These are phyloP conservation scores for Haematococcus lacustris DNA, from an alignment of 139 green algal species.

Conservation along the genomic window DNA sequence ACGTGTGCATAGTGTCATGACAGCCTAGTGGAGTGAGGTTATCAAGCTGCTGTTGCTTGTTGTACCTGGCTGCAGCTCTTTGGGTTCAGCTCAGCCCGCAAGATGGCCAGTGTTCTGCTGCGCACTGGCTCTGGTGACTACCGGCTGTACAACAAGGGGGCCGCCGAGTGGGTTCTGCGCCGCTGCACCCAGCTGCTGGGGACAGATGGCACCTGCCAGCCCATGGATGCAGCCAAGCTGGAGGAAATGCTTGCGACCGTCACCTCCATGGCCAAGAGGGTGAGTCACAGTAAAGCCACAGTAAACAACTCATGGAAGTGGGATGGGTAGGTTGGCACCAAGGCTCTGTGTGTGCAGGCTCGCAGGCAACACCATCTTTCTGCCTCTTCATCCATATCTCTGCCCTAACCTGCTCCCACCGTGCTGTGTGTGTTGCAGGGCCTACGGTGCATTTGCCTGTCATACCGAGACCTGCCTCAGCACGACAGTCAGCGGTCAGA, in stretches of 20 bases:
- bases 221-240: constrained; percentile 36
- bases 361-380: too few relatives aligned
- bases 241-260: constrained; percentile 39
- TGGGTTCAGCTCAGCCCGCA: constrained; percentile 62
- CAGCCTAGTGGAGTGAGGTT: too few relatives aligned
- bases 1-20: too few relatives aligned
- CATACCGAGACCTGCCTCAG: constrained; percentile 49
- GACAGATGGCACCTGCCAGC: constrained; percentile 40
- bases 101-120: constrained; percentile 84
- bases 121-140: constrained; percentile 19
- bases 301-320: too few relatives aligned
- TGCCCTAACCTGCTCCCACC: too few relatives aligned
- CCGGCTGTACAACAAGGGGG: constrained; percentile 89
- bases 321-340: too few relatives aligned
- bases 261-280: constrained; percentile 24
- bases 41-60: not conserved
- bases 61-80: constrained; percentile 11
- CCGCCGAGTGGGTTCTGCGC: constrained; percentile 83
- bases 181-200: constrained; percentile 45
- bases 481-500: constrained; percentile 17
- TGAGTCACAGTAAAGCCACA: not conserved
- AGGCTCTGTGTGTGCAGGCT: too few relatives aligned
- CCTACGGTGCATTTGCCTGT: constrained; percentile 79
- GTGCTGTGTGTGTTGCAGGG: constrained; percentile 25
- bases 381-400: too few relatives aligned